phyloP scores from a whole-genome alignment of 106 monocot genomes.

The Phalaenopsis aphrodite region DNA sequence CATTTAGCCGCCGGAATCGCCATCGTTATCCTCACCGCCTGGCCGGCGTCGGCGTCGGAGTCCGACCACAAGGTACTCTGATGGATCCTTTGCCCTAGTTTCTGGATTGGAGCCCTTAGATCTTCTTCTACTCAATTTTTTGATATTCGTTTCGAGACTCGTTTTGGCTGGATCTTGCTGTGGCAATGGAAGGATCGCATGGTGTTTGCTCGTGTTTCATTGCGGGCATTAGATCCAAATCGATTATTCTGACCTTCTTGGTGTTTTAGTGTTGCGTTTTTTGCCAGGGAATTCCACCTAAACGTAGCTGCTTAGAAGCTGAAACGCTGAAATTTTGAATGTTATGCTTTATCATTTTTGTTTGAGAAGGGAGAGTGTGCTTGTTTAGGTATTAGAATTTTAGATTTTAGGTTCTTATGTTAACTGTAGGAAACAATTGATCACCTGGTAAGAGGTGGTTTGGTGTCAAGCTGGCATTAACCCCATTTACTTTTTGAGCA shows the following conservation, averaged over 20 bases:
- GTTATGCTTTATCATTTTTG: not conserved
- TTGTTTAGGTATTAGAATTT: not conserved
- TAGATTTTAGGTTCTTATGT: not conserved
- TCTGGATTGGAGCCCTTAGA: not conserved
- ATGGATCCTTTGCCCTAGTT: not conserved
- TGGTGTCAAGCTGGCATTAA: not conserved
- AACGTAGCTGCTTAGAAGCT: not conserved
- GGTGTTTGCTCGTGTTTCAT: not conserved
- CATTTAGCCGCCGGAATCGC: conserved; percentile 1
- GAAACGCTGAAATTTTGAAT: not conserved
- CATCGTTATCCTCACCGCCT: conserved; percentile 22
- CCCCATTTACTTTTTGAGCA: not conserved
- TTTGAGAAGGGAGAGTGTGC: not conserved
- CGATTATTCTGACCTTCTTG: not conserved
- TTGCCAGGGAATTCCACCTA: not conserved
- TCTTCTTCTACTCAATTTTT: not conserved
- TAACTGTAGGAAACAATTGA: not conserved
- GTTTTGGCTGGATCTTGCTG: not conserved
- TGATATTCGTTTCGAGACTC: not conserved
- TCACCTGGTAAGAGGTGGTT: not conserved
- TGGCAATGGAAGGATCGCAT: not conserved
- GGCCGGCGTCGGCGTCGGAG: conserved; percentile 15
- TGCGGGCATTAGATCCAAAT: not conserved
- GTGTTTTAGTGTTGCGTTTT: not conserved
- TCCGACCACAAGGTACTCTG: conserved; percentile 22